A percentile compares a stretch with the other conserved stretches of the same genome.
phyloP scores from a whole-genome alignment of 2,329 filamentous ascomycete genomes.

The Apiospora kogelbergensis region DNA sequence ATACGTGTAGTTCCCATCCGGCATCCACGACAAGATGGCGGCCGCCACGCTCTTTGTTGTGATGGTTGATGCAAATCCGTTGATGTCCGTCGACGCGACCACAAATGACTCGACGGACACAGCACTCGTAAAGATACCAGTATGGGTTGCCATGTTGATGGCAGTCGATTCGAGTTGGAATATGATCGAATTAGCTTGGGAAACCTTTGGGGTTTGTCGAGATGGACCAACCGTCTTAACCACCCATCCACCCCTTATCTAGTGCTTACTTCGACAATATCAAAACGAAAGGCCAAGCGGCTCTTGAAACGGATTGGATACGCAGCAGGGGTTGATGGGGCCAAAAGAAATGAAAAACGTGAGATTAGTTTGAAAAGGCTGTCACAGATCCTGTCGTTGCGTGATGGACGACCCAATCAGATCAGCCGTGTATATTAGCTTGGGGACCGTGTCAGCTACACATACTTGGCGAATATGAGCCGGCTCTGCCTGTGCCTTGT shows the following conservation, averaged over 20 bases:
- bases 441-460: not conserved
- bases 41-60: not conserved
- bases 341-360: not conserved
- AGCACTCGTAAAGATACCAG: slow-evolving; percentile 10
- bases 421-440: not conserved
- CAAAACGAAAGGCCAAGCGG: not conserved
- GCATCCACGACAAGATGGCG: slow-evolving; percentile 8
- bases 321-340: not conserved
- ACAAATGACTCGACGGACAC: not conserved
- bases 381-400: not conserved
- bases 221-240: no score
- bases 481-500: not conserved
- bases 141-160: not conserved
- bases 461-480: not conserved
- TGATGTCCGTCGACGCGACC: slow-evolving; percentile 1
- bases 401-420: not conserved
- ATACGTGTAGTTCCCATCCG: slow-evolving; percentile 11
- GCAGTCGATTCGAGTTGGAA: no score
- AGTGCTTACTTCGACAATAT: not conserved
- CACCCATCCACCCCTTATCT: no score
- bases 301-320: not conserved
- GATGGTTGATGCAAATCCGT: not conserved
- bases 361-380: not conserved
- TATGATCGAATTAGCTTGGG: no score
- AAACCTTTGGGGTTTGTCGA: not conserved